Evolutionary conservation across 1,284 basidiomycete species (phyloP).

Genomic region (Pisolithus thermaeus): DNA sequence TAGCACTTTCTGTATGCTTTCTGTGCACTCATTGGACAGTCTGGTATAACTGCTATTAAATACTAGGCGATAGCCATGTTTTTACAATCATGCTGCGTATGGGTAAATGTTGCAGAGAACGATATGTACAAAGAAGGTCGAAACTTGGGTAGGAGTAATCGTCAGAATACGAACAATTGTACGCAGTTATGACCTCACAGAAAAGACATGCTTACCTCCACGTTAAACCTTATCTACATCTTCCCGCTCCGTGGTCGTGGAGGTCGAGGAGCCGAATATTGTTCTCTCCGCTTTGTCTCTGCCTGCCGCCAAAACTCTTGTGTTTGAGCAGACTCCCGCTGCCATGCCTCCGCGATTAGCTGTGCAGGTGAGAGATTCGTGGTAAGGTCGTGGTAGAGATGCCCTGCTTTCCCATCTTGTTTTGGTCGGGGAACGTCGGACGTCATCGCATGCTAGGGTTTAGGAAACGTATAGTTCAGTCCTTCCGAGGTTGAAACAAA

Average conservation of each 20-base stretch:
- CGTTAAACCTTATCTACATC: conserved; percentile 31
- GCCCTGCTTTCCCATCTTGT: conserved; percentile 30
- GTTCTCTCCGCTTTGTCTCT: conserved; percentile 42
- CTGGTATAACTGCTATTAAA: conserved; percentile 9
- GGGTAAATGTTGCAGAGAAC: conserved; percentile 15
- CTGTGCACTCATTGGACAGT: conserved; percentile 6
- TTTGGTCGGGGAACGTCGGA: conserved; percentile 33
- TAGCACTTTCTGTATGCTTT: conserved; percentile 19
- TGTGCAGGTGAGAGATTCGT: conserved; percentile 44
- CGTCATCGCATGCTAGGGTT: conserved; percentile 39
- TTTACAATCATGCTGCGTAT: conserved; percentile 4
- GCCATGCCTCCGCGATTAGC: conserved; percentile 63
- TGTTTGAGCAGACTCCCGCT: conserved; percentile 48
- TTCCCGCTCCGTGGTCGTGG: conserved; percentile 35
- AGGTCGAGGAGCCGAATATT: conserved; percentile 29
- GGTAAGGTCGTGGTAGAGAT: conserved; percentile 27
- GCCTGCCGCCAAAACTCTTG: conserved; percentile 53
- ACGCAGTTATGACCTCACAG: background rate
- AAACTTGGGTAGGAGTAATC: conserved; percentile 9
- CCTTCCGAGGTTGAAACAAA: conserved; percentile 11
- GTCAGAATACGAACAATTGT: background rate
- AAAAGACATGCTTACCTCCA: background rate
- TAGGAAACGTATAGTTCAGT: conserved; percentile 25
- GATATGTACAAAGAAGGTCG: conserved; percentile 26
- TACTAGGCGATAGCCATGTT: conserved; percentile 2